A percentile compares a stretch with the other conserved stretches of the same genome.
These are phyloP conservation scores for Bolboschoenoplectus hybrid DNA, from an alignment of 202 grass and related monocot species.

Conservation along the genomic window DNA sequence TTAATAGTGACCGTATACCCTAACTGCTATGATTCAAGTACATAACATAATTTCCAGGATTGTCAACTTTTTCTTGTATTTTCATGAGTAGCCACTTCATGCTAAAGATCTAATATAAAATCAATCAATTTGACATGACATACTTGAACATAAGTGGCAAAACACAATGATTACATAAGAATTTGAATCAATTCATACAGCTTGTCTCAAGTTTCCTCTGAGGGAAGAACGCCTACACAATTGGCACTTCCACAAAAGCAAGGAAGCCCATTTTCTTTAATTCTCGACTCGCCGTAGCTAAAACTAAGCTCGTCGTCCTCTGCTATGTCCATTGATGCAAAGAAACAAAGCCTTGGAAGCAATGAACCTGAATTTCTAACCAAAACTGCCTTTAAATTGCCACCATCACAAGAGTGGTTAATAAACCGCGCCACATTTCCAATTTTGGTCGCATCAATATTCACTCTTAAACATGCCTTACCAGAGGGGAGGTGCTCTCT, in stretches of 20 bases:
- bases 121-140: neutral
- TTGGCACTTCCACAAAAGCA: constrained; percentile 69
- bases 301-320: constrained; percentile 77
- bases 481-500: constrained; percentile 87
- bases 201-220: constrained; percentile 69
- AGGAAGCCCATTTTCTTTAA: constrained; percentile 44
- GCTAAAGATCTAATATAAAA: neutral
- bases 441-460: constrained; percentile 82
- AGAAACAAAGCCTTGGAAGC: constrained; percentile 85
- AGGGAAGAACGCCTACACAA: constrained; percentile 69
- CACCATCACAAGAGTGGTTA: constrained; percentile 91
- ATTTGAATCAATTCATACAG: neutral
- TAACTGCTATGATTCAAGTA: neutral
- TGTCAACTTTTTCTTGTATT: neutral
- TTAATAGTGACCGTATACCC: constrained; percentile 21
- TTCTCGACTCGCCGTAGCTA: constrained; percentile 66
- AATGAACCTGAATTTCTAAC: constrained; percentile 64
- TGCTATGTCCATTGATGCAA: constrained; percentile 54
- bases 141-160: neutral
- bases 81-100: neutral
- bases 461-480: constrained; percentile 75
- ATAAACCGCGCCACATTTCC: constrained; percentile 81
- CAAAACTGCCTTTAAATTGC: constrained; percentile 68
- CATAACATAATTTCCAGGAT: neutral
- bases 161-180: neutral